phyloP scores from a whole-genome alignment of 345 rosid genomes.

The Corymbia maculata region DNA sequence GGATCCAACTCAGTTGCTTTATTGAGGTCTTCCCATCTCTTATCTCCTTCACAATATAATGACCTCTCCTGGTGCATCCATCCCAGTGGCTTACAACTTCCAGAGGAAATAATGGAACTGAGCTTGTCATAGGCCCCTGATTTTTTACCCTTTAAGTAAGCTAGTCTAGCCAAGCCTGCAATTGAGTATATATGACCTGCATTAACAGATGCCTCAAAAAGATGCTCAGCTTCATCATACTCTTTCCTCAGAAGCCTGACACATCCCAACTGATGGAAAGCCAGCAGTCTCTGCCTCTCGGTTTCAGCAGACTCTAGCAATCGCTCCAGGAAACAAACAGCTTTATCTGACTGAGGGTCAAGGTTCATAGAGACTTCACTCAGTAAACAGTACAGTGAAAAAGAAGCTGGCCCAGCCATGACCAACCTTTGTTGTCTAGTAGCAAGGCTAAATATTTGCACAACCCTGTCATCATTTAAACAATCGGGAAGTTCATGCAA shows the following conservation, averaged over 20 bases:
- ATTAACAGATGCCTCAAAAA: conserved; percentile 54
- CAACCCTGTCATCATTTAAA: conserved; percentile 62
- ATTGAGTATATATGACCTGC: conserved; percentile 75
- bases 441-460: conserved; percentile 48
- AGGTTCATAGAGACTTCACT: conserved; percentile 81
- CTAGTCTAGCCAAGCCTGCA: conserved; percentile 82
- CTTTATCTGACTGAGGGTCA: conserved; percentile 62
- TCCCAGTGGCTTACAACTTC: conserved; percentile 49
- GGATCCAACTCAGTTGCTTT: conserved; percentile 88
- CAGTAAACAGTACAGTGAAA: conserved; percentile 70
- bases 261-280: conserved; percentile 93
- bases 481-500: conserved; percentile 71
- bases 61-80: conserved; percentile 99
- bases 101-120: conserved; percentile 64
- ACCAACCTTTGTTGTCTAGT: conserved; percentile 42
- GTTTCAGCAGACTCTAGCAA: conserved; percentile 66
- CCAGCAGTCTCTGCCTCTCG: conserved; percentile 59
- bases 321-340: conserved; percentile 52
- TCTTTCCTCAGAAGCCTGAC: conserved; percentile 74
- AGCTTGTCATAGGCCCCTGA: conserved; percentile 71
- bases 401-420: conserved; percentile 79
- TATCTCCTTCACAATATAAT: conserved; percentile 66
- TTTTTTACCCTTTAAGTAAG: conserved; percentile 50
- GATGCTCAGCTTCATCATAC: conserved; percentile 64
- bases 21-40: conserved; percentile 75